These are phyloP conservation scores for Tripterygium wilfordii DNA, from an alignment of 177 flowering plant genomes.

Conservation along the genomic window DNA sequence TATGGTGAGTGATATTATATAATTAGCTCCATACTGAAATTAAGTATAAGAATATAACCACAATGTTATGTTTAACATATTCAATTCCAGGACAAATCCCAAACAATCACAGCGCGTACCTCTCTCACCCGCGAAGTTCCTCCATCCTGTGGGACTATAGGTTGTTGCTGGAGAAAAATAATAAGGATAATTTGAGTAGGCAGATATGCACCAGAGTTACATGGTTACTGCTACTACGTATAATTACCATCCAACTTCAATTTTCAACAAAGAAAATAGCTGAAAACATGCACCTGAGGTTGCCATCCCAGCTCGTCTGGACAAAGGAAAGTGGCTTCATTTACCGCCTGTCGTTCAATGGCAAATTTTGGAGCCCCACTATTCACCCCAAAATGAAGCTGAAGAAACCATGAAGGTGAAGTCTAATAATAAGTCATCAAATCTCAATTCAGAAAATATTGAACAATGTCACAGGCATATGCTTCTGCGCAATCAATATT, in stretches of 20 bases:
- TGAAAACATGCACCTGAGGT: conserved; percentile 44
- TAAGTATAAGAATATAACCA: neutral
- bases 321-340: conserved; percentile 71
- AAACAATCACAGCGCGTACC: conserved; percentile 24
- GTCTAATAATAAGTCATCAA: neutral
- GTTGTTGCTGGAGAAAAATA: conserved; percentile 31
- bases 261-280: neutral
- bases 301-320: conserved; percentile 83
- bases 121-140: conserved; percentile 37
- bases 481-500: conserved; percentile 1
- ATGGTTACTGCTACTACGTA: neutral
- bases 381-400: conserved; percentile 70
- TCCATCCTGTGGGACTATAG: conserved; percentile 59
- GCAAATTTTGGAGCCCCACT: conserved; percentile 46
- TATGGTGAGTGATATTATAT: no score
- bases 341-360: conserved; percentile 61
- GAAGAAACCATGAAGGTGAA: conserved; percentile 4
- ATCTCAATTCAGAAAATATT: conserved; percentile 1
- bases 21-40: neutral
- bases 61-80: no score
- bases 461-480: neutral
- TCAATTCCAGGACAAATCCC: no score
- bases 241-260: neutral
- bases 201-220: neutral
- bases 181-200: neutral